Conservation (phyloP, 352 stramenopile genomes). For the Pythium insidiosum region DNA sequence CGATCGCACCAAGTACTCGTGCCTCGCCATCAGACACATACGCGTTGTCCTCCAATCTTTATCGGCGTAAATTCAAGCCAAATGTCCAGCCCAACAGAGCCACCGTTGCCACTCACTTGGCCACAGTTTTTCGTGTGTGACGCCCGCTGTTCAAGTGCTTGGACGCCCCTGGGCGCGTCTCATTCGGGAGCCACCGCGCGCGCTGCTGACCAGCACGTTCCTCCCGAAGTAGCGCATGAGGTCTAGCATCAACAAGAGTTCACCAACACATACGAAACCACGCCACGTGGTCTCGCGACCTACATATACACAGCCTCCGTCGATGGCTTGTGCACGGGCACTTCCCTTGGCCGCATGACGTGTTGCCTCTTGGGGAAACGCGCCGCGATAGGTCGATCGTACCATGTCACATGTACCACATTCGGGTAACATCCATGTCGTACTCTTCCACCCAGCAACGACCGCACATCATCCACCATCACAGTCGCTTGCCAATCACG, state of each 20-base stretch:
- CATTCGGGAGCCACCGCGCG: slow-evolving; percentile 40
- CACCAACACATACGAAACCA: no score
- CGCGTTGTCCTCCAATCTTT: no score
- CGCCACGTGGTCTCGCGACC: slow-evolving; percentile 5
- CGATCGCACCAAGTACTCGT: no score
- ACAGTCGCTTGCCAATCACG: no score
- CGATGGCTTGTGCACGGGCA: slow-evolving; percentile 50
- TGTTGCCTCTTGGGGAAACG: no score
- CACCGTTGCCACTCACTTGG: no score
- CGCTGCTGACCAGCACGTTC: slow-evolving; percentile 8
- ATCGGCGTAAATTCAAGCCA: no score
- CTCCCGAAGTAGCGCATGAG: slow-evolving; percentile 18
- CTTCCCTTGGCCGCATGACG: slow-evolving; percentile 31
- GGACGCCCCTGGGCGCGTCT: slow-evolving; percentile 33
- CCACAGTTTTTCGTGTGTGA: no score
- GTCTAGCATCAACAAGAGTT: slow-evolving; percentile 8
- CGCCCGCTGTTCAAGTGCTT: slow-evolving; percentile 27
- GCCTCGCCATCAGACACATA: no score
- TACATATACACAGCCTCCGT: slow-evolving; percentile 48
- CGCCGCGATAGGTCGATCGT: no score
- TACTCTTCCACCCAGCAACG: slow-evolving; percentile 7
- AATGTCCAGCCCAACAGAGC: no score
- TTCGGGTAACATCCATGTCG: slow-evolving; percentile 6
- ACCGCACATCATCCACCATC: slow-evolving; percentile 13
- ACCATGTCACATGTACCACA: no score